Percentiles rank a stretch among this genome's conserved stretches.
Conservation (phyloP, 345 rosid species). For the Eucalyptus regnans region DNA sequence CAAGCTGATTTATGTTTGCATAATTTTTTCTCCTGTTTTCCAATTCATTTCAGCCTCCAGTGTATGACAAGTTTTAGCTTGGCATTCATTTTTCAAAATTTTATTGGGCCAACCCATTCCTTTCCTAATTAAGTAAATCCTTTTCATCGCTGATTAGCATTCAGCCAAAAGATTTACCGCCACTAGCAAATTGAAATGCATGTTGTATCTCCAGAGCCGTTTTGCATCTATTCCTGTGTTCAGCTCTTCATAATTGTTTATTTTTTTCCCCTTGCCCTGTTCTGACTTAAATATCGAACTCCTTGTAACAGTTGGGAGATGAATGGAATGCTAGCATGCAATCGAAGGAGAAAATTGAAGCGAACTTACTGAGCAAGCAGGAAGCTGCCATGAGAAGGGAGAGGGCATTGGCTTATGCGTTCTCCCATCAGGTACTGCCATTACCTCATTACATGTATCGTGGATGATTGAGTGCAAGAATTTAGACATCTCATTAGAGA, state of each 20-base stretch:
- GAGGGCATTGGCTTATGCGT: slow-evolving; percentile 79
- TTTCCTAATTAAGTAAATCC: not conserved
- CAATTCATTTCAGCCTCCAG: not conserved
- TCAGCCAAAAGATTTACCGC: not conserved
- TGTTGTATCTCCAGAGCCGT: not conserved
- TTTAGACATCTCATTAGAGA: not conserved
- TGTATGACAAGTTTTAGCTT: not conserved
- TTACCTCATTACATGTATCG: not conserved
- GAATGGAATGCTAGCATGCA: slow-evolving; percentile 56
- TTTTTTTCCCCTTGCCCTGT: not conserved
- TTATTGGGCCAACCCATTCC: not conserved
- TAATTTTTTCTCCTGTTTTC: not conserved
- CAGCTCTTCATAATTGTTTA: not conserved
- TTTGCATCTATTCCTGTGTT: not conserved
- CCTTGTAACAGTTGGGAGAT: slow-evolving; percentile 29
- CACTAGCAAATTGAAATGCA: not conserved
- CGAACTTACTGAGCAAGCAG: slow-evolving; percentile 39
- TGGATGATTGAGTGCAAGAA: not conserved
- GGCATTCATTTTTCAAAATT: not conserved
- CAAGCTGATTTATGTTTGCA: not conserved
- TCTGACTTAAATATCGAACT: not conserved
- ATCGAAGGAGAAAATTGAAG: slow-evolving; percentile 71
- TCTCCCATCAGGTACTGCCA: slow-evolving; percentile 65
- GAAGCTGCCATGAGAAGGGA: slow-evolving; percentile 89
- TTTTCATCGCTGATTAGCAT: not conserved